These are phyloP conservation scores for Acorus gramineus DNA, from an alignment of 106 monocot species.

Conservation along the genomic window DNA sequence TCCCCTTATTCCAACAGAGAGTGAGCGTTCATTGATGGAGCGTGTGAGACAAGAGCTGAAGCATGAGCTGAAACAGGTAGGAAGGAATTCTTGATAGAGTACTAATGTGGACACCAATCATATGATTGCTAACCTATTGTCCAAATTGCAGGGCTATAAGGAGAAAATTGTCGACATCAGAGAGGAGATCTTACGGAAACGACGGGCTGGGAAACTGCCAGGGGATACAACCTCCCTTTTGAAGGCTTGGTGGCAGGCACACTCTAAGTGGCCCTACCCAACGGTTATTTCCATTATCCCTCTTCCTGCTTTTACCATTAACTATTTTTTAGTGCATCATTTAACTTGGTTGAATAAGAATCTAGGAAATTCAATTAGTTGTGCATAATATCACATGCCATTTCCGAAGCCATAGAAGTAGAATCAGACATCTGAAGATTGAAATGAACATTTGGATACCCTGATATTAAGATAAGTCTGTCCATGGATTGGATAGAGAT, in stretches of 20 bases:
- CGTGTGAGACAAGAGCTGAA: conserved; percentile 88
- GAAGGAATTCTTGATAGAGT: neutral
- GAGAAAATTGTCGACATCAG: conserved; percentile 93
- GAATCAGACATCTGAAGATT: too few relatives aligned
- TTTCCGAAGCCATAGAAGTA: too few relatives aligned
- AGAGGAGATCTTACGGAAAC: conserved; percentile 85
- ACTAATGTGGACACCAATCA: neutral
- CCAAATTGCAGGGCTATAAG: conserved; percentile 59
- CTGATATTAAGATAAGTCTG: too few relatives aligned
- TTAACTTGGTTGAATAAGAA: too few relatives aligned
- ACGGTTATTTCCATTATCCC: conserved; percentile 37
- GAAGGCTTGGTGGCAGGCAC: conserved; percentile 98
- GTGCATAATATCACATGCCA: too few relatives aligned
- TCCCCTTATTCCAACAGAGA: conserved; percentile 86
- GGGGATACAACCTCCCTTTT: conserved; percentile 80
- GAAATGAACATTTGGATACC: too few relatives aligned
- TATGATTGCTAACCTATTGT: neutral
- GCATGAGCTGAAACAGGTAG: conserved; percentile 87
- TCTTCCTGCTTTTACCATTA: neutral
- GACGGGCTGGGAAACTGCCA: conserved; percentile 89
- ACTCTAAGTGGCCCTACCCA: conserved; percentile 97
- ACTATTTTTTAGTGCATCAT: too few relatives aligned
- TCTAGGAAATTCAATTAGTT: too few relatives aligned
- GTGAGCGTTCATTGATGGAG: conserved; percentile 88
- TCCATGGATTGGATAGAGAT: too few relatives aligned